Evolutionary conservation across 1,284 basidiomycete species (phyloP).

Genomic region (Omphalotus olearius): DNA sequence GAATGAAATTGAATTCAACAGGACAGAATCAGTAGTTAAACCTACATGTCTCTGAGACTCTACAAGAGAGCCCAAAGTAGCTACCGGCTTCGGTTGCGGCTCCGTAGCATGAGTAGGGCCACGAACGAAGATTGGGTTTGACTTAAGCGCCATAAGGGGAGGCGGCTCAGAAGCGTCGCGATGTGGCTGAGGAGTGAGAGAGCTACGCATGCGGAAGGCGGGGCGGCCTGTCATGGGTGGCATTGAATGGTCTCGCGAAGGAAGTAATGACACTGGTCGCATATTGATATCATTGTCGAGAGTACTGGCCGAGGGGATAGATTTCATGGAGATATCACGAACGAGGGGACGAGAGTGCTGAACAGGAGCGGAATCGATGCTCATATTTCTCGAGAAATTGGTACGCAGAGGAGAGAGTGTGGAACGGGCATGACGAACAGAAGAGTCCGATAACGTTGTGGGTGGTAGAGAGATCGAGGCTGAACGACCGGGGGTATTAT

Average conservation of each 20-base stretch:
- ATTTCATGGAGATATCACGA: constrained; percentile 36
- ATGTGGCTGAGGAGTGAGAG: constrained; percentile 53
- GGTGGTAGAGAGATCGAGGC: constrained; percentile 32
- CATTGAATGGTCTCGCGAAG: constrained; percentile 27
- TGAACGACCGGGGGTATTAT: constrained; percentile 29
- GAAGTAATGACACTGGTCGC: constrained; percentile 18
- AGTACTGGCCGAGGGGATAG: constrained; percentile 17
- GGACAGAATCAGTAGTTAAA: constrained; percentile 13
- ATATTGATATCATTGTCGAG: constrained; percentile 20
- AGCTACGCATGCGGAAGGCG: constrained; percentile 55
- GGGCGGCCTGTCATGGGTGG: constrained; percentile 38
- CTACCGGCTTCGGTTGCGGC: constrained; percentile 25
- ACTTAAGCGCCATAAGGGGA: constrained; percentile 49
- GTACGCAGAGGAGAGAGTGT: constrained; percentile 34
- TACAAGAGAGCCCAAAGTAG: constrained; percentile 60
- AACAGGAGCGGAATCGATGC: constrained; percentile 48
- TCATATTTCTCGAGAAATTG: constrained; percentile 51
- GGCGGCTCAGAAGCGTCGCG: constrained; percentile 71
- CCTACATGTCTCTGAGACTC: constrained; percentile 54
- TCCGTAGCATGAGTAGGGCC: constrained; percentile 40
- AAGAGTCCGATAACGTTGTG: constrained; percentile 22
- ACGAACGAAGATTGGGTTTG: constrained; percentile 68
- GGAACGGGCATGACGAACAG: constrained; percentile 29
- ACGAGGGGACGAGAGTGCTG: constrained; percentile 29
- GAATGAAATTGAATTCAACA: constrained; percentile 3